These are phyloP conservation scores for Clitopilus passeckerianus DNA, from an alignment of 768 basidiomycete species.

Conservation along the genomic window DNA sequence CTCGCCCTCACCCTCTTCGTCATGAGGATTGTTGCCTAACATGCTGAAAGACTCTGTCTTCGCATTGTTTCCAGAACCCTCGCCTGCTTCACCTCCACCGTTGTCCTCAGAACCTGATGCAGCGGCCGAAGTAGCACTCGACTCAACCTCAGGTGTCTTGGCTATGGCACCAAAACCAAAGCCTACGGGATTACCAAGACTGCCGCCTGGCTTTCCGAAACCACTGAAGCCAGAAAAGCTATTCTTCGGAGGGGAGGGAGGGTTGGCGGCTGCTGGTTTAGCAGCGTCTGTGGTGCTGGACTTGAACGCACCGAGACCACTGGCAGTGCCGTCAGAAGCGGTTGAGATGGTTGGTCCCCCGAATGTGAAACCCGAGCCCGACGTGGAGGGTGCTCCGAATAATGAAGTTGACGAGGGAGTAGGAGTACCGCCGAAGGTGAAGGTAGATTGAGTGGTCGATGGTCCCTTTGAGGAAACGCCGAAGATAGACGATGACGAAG, in stretches of 20 bases:
- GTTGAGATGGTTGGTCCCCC: background rate
- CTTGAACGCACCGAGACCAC: background rate
- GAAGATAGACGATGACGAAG: background rate
- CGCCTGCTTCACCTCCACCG: slow-evolving; percentile 13
- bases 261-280: background rate
- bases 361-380: background rate
- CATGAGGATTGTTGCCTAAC: slow-evolving; percentile 38
- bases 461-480: background rate
- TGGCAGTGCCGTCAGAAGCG: background rate
- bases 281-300: slow-evolving; percentile 1
- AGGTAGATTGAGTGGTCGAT: slow-evolving; percentile 2
- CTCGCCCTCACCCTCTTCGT: slow-evolving; percentile 76
- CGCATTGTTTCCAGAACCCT: slow-evolving; percentile 18
- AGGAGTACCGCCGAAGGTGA: background rate
- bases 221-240: slow-evolving; percentile 24
- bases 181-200: slow-evolving; percentile 60
- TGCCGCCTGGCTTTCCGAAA: slow-evolving; percentile 33
- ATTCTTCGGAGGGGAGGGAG: slow-evolving; percentile 10
- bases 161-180: slow-evolving; percentile 48
- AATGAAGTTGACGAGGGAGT: slow-evolving; percentile 2
- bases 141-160: slow-evolving; percentile 17
- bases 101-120: slow-evolving; percentile 8
- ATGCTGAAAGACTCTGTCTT: slow-evolving; percentile 30
- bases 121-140: background rate
- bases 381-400: background rate